Evolutionary conservation across 2,329 filamentous ascomycete species (phyloP), one percentile per base, ranked within the genome.

Genomic region (Ceratocystis albifundus): DNA sequence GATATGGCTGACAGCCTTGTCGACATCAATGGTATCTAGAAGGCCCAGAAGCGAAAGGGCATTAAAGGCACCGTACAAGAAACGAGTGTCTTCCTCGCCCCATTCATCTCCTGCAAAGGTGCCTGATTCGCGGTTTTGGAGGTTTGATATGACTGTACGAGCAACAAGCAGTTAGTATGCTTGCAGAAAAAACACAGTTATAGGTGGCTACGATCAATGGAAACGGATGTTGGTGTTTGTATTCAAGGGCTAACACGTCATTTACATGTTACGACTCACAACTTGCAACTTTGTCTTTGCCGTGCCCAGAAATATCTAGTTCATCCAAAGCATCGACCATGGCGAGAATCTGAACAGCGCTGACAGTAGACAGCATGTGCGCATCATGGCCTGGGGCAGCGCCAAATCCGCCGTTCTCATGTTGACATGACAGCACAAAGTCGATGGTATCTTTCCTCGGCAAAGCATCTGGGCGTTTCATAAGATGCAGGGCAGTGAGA

Each of bases 321-420:
- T 93, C 88, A 69, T 88, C 87, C 71, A 96, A 81, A 32, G 88
- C 94, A 76, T 96, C 88, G 32, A 96, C 78, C 73, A 88, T 90
- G 70, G 89, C 89, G 64, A 99, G 82, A 71, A 96, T 91, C 78
- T 99, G 94, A 71, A 99, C 87, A 65, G 90, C 92, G 77, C 91
- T 96, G 73, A 94, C 89, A 65, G 94, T 99, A 74, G 93, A 96
- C 64, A 97, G 84, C 84, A 99, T 90, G 75, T 99, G 94, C 30
- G 93, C 86, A 77, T 99, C 94, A 75, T 99, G 94, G 4, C 89
- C 89, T 0, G 94, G 94, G 12, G 93, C 92, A 65, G 94, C 92
- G 61, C 92, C 92, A 73, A 99, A 97, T 15, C 94, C 94, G 62
- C 94, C 94, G 73, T 82, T 89, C 0, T 89, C 85, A 74, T 91